Conservation (phyloP, 2,329 filamentous ascomycete species). For the Tolypocladium album region DNA sequence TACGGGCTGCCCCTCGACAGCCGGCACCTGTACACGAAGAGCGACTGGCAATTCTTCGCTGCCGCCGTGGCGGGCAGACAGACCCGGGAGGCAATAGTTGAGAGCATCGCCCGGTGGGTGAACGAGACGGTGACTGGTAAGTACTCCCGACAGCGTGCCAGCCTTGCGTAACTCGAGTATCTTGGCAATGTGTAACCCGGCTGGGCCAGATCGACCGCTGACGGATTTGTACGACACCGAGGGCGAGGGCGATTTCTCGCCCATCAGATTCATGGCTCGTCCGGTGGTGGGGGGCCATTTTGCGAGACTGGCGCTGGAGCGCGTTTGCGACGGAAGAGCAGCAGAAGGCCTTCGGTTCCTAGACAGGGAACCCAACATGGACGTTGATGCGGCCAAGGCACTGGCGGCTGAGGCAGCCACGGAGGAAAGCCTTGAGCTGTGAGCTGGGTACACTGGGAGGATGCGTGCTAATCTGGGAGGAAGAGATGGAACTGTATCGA, state of each 20-base stretch:
- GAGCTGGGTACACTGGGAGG: background rate
- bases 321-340: slow-evolving; percentile 64
- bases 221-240: slow-evolving; percentile 80
- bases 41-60: slow-evolving; percentile 85
- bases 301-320: slow-evolving; percentile 70
- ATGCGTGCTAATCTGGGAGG: no score
- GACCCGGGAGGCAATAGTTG: slow-evolving; percentile 60
- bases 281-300: slow-evolving; percentile 83
- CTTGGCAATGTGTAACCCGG: background rate
- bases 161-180: background rate
- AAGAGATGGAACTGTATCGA: background rate
- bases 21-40: slow-evolving; percentile 76
- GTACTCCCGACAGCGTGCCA: slow-evolving; percentile 5
- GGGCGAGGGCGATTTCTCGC: slow-evolving; percentile 63
- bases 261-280: slow-evolving; percentile 65
- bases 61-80: slow-evolving; percentile 63
- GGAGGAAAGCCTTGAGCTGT: background rate
- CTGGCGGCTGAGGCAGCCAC: background rate
- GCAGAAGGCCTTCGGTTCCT: slow-evolving; percentile 44
- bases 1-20: slow-evolving; percentile 78
- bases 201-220: slow-evolving; percentile 51
- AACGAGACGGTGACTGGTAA: slow-evolving; percentile 65
- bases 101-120: slow-evolving; percentile 67
- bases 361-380: slow-evolving; percentile 14
- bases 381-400: background rate